phyloP scores from a whole-genome alignment of 139 green algal species.

The Chlorella sp. region DNA sequence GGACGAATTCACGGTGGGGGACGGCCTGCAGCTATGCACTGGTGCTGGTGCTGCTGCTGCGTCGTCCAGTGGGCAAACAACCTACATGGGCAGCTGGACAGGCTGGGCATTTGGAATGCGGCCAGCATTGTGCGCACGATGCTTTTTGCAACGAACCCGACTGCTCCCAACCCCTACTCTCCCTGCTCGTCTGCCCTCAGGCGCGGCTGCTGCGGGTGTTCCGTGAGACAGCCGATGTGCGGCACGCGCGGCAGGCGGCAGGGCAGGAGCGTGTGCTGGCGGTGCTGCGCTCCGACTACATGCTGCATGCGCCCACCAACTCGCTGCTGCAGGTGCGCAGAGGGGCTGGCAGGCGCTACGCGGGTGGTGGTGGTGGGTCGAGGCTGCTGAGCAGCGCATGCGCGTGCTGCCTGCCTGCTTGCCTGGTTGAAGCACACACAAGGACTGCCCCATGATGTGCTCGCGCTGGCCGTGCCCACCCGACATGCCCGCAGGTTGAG shows the following conservation, averaged over 20 bases:
- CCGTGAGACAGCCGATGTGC: conserved; percentile 7
- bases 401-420: too few relatives aligned
- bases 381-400: too few relatives aligned
- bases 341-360: too few relatives aligned
- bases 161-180: not conserved
- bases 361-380: not conserved
- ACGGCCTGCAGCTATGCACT: not conserved
- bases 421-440: too few relatives aligned
- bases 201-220: conserved; percentile 66
- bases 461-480: not conserved
- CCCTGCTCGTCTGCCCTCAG: not conserved
- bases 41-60: not conserved
- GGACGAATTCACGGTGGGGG: conserved; percentile 87
- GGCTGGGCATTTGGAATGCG: too few relatives aligned
- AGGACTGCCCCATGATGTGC: not conserved
- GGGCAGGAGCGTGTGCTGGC: conserved; percentile 73
- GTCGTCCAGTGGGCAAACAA: too few relatives aligned
- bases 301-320: conserved; percentile 91
- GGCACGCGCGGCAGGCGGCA: not conserved
- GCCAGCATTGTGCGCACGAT: too few relatives aligned
- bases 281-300: conserved; percentile 96
- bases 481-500: conserved; percentile 85
- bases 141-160: too few relatives aligned
- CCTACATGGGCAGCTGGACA: too few relatives aligned
- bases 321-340: conserved; percentile 82